Evolutionary conservation across 139 green algal genomes (phyloP).

Genomic region (Tetraselmis chui): DNA sequence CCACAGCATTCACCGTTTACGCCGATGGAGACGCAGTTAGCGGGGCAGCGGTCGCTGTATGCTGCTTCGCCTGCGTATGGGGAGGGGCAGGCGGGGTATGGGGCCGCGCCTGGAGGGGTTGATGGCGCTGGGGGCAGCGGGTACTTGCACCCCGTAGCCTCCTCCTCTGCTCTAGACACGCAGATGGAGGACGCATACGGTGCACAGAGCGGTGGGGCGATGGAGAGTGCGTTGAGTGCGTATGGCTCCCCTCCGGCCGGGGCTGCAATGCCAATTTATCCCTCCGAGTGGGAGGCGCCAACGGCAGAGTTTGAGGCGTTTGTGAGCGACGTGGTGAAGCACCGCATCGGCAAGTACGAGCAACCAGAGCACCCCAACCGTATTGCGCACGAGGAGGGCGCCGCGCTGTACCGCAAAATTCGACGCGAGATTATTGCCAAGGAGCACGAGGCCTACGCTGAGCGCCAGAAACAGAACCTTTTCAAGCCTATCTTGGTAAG

Average conservation of each 20-base stretch:
- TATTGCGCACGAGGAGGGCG: conserved; percentile 38
- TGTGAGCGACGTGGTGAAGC: conserved; percentile 54
- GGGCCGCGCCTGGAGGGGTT: no score
- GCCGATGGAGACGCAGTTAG: background rate
- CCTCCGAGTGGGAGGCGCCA: conserved; percentile 48
- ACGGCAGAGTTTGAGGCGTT: conserved; percentile 52
- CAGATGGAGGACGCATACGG: background rate
- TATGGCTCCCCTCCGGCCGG: background rate
- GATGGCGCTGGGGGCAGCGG: no score
- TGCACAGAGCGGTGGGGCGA: background rate
- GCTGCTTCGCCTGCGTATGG: background rate
- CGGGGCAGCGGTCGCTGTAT: background rate
- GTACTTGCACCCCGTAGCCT: no score
- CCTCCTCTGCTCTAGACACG: no score
- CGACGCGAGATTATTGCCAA: conserved; percentile 1
- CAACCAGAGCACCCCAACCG: conserved; percentile 57
- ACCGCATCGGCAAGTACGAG: conserved; percentile 58
- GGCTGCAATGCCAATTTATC: background rate
- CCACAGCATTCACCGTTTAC: background rate
- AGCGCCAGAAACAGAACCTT: background rate
- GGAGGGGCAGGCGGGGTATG: background rate
- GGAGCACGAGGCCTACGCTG: conserved; percentile 11
- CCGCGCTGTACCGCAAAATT: conserved; percentile 24
- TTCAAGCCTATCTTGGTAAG: background rate
- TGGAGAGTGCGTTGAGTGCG: background rate